Evolutionary conservation across 768 basidiomycete genomes (phyloP).

Genomic region (Dioszegia crocea): DNA sequence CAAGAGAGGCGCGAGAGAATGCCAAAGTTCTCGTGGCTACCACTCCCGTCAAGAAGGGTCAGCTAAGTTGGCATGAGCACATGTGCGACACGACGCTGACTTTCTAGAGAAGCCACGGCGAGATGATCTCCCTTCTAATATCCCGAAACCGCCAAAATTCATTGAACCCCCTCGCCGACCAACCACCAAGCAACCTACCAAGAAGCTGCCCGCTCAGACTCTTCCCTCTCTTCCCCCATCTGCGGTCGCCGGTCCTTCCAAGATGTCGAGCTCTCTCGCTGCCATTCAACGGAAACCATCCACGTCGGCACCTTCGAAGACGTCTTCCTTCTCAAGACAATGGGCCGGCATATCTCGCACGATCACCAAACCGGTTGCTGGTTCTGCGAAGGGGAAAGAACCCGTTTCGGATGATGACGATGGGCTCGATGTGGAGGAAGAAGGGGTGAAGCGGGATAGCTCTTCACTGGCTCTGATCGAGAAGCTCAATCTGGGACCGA

Average conservation of each 20-base stretch:
- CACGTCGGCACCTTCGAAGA: not conserved
- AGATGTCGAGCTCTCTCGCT: constrained; percentile 9
- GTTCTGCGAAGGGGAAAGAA: no score
- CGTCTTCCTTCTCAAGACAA: not conserved
- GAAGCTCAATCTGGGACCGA: constrained; percentile 71
- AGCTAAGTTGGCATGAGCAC: not conserved
- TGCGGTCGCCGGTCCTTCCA: constrained; percentile 3
- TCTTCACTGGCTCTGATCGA: constrained; percentile 60
- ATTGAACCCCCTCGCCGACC: not conserved
- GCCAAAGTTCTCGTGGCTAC: constrained; percentile 34
- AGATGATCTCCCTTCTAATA: not conserved
- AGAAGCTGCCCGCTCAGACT: not conserved
- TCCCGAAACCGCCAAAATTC: not conserved
- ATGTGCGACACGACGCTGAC: not conserved
- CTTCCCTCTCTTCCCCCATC: not conserved
- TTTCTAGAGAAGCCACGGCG: not conserved
- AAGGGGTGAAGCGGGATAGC: constrained; percentile 24
- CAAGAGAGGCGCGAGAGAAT: constrained; percentile 24
- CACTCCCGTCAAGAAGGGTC: constrained; percentile 40
- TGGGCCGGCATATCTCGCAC: not conserved
- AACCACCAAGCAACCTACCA: not conserved
- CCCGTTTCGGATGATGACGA: not conserved
- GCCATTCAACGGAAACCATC: not conserved
- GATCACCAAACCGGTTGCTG: no score
- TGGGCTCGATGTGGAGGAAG: constrained; percentile 10